Base-by-base conservation (phyloP, 345 rosid species). In the Dipteronia sinensis region DNA sequence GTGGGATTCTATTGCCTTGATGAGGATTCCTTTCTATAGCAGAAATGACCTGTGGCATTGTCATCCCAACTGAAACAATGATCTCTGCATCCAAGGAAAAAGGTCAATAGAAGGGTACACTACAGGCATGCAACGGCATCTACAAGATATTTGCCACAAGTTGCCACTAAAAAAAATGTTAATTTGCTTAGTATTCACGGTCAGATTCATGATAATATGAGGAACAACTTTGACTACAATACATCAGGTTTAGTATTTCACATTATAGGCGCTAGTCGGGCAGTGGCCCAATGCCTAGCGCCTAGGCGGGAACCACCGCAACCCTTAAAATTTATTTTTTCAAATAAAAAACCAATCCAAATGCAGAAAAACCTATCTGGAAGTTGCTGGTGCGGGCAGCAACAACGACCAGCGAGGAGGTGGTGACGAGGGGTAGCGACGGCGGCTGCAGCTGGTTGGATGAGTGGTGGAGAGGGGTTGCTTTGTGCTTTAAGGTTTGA, bases 1-100 rank as follows among this genome's bases (percentile, higher is more conserved):
- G 81, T 42, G 89, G 93, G 73, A 90, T 82, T 82, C 90, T 87
- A 71, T 70, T 87, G 61, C 83, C 79, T 67, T 82, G 89, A 83
- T 84, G 83, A 62, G 86, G 81, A 79, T 78, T 62, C 81, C 89
- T 88, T 70, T 90, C 89, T 55, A 81, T 67, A 23, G 86, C 88
- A 79, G 97, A 85, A 71, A 94, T 82, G 67, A 90, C 83, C 78
- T 90, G 92, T 0, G 98, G 98, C 97, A 94, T 92, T 20, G 98
- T 88, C 98, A 94, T 94, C 17, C 98, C 98, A 0, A 90, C 88
- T 22, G 98, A 92, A 20, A 94, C 94, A 73, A 92, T 90, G 47
- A 94, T 94, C 83, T 94, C 97, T 94, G 94, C 77, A 80, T 25
- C 78, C 74, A 25, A 25, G 53, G 58, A 67, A 27, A 68, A 34